These are phyloP conservation scores for Canavalia gladiata DNA, from an alignment of 306 rosid genomes.

Conservation along the genomic window DNA sequence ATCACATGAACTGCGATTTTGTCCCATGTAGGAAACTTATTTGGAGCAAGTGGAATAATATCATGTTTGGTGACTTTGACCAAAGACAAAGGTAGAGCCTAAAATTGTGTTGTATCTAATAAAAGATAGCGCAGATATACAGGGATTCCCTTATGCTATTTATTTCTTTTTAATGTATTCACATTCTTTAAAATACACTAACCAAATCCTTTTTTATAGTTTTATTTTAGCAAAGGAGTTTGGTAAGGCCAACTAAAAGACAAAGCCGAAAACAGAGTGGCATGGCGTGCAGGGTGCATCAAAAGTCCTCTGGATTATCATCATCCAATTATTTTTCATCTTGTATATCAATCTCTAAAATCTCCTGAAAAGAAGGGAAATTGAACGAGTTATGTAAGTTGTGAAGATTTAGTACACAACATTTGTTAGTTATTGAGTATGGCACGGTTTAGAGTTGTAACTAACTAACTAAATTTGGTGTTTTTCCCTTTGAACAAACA, in stretches of 20 bases:
- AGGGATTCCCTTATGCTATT: conserved; percentile 37
- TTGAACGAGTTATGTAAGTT: conserved; percentile 4
- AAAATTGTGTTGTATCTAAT: conserved; percentile 45
- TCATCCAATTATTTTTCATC: conserved; percentile 76
- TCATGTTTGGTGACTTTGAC: conserved; percentile 46
- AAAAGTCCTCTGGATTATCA: conserved; percentile 62
- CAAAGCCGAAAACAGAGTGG: conserved; percentile 27
- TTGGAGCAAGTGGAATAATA: conserved; percentile 22
- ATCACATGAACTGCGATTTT: conserved; percentile 37
- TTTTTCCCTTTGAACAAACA: not conserved
- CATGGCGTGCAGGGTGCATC: conserved; percentile 10
- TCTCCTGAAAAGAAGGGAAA: conserved; percentile 58
- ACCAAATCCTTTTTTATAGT: not conserved
- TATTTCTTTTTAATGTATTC: not conserved
- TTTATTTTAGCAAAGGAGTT: conserved; percentile 5
- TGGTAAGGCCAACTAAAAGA: conserved; percentile 19
- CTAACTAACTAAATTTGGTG: not conserved
- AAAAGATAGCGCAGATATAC: conserved; percentile 38
- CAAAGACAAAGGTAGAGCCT: conserved; percentile 37
- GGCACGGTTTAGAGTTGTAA: not conserved
- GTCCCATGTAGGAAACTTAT: conserved; percentile 30
- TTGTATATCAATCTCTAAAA: conserved; percentile 76
- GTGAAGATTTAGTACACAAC: not conserved
- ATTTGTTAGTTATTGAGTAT: not conserved
- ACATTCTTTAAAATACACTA: conserved; percentile 29